phyloP scores from a whole-genome alignment of 208 protist genomes.

The Trypanosoma caninum region DNA sequence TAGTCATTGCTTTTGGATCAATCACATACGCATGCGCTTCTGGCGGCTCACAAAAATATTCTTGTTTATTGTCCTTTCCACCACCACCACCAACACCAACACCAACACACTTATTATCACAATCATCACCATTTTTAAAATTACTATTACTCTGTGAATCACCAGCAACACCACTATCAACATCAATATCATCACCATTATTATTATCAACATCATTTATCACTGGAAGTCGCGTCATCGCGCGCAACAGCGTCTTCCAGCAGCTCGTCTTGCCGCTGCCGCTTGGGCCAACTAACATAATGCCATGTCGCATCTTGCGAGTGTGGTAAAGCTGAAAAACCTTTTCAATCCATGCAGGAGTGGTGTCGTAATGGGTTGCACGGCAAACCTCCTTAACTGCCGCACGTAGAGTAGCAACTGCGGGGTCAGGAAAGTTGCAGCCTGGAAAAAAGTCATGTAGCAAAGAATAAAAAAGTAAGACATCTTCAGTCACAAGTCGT shows the following conservation, averaged over 20 bases:
- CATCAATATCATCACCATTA: no score
- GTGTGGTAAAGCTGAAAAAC: slow-evolving; percentile 97
- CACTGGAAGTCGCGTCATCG: slow-evolving; percentile 71
- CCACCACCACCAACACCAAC: background rate
- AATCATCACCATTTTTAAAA: no score
- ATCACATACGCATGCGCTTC: slow-evolving; percentile 94
- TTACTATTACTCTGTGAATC: background rate
- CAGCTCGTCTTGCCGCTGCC: slow-evolving; percentile 97
- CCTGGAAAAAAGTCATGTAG: slow-evolving; percentile 97
- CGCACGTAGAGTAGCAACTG: slow-evolving; percentile 50
- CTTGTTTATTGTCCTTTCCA: background rate
- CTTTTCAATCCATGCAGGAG: slow-evolving; percentile 95
- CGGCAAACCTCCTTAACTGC: slow-evolving; percentile 83
- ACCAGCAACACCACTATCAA: no score
- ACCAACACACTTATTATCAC: no score
- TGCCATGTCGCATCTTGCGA: slow-evolving; percentile 96
- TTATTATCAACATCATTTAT: slow-evolving; percentile 57
- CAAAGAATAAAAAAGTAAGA: slow-evolving; percentile 93
- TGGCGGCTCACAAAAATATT: slow-evolving; percentile 21
- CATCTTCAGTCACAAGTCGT: slow-evolving; percentile 96
- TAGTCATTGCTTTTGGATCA: slow-evolving; percentile 98
- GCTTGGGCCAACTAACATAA: slow-evolving; percentile 99
- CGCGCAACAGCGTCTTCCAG: slow-evolving; percentile 94
- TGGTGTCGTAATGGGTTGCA: slow-evolving; percentile 51
- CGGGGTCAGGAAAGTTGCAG: slow-evolving; percentile 36